Percentiles rank a stretch among this genome's conserved stretches.
Evolutionary conservation across 1,284 basidiomycete genomes (phyloP).

Genomic region (Tylopilus orsonianus): DNA sequence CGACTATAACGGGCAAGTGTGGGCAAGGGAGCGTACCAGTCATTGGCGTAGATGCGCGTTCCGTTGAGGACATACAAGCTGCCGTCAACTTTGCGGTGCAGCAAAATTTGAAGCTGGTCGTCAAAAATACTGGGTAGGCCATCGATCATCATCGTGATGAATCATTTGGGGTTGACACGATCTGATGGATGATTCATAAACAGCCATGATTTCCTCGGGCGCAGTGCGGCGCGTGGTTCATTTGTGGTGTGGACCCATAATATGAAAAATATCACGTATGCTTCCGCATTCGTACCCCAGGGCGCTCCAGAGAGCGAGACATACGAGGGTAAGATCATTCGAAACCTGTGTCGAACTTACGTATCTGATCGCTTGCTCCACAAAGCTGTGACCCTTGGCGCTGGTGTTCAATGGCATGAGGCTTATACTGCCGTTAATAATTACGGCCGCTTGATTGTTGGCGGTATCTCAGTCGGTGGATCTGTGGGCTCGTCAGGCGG

Average conservation of each 20-base stretch:
- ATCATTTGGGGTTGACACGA: neutral
- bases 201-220: constrained; percentile 40
- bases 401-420: constrained; percentile 29
- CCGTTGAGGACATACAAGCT: constrained; percentile 39
- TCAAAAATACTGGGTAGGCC: constrained; percentile 50
- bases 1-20: constrained; percentile 11
- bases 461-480: constrained; percentile 37
- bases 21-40: constrained; percentile 17
- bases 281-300: constrained; percentile 33
- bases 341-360: neutral
- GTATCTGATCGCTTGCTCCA: neutral
- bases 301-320: constrained; percentile 25
- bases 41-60: constrained; percentile 30
- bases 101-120: constrained; percentile 42
- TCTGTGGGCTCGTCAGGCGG: constrained; percentile 42
- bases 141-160: neutral
- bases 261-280: constrained; percentile 36
- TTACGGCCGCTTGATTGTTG: constrained; percentile 37
- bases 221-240: constrained; percentile 37
- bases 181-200: neutral
- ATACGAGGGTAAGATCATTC: constrained; percentile 10
- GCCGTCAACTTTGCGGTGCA: constrained; percentile 30
- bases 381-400: constrained; percentile 39
- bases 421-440: constrained; percentile 30
- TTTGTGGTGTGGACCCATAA: constrained; percentile 43